Evolutionary conservation across 1,284 basidiomycete species (phyloP), one percentile per base, ranked within the genome.

Genomic region (Coriolopsis trogii): DNA sequence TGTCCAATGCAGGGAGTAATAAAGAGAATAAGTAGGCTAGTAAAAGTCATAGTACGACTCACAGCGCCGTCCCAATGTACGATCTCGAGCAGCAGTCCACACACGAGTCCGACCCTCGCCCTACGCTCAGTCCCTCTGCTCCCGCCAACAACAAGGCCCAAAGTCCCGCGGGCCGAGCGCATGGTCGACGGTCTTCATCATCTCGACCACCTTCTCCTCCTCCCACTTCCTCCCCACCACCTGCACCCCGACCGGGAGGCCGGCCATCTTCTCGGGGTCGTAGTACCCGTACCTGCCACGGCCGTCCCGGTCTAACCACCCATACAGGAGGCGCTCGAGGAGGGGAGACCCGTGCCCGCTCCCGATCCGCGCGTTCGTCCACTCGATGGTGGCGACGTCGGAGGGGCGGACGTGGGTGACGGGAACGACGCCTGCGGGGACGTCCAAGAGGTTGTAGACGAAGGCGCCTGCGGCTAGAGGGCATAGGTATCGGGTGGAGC

Each of bases 231-330:
- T 80, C 0, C 89, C 90, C 0, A 90, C 86, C 20, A 95, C 66
- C 70, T 97, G 94, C 36, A 97, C 79, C 1, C 84, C 88, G 0
- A 96, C 81, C 0, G 93, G 93, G 67, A 97, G 77, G 0, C 92
- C 93, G 20, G 80, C 72, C 84, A 89, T 91, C 63, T 75, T 77
- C 18, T 78, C 71, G 1, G 88, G 81, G 63, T 95, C 77, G 62
- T 96, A 97, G 39, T 51, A 55, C 9, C 18, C 81, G 69, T 2
- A 77, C 66, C 4, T 70, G 70, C 28, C 39, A 36, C 31, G 30
- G 15, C 25, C 75, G 72, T 6, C 71, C 73, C 36, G 16, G 36
- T 28, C 36, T 5, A 31, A 23, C 15, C 46, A 48, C 0, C 67
- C 61, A 65, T 87, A 93, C n/a, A 92, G 68, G 21, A 72, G 70